These are phyloP conservation scores for Ophiocordyceps unilateralis DNA, from an alignment of 2,329 filamentous ascomycete genomes.

Conservation along the genomic window DNA sequence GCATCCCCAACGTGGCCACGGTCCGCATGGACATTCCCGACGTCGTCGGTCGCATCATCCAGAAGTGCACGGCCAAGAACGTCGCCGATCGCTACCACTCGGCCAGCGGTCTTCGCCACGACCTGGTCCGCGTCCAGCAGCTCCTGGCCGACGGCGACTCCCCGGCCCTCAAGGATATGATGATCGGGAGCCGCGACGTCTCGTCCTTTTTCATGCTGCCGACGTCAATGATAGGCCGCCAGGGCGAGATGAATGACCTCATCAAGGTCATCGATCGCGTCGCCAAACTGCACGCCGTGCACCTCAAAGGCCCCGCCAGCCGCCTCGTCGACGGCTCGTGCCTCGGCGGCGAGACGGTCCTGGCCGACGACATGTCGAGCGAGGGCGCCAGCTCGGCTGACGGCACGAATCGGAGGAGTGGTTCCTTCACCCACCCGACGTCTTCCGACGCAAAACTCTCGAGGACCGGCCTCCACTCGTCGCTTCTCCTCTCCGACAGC, in stretches of 20 bases:
- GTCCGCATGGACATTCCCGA: constrained; percentile 73
- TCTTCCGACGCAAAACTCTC: constrained; percentile 22
- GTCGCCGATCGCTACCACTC: constrained; percentile 82
- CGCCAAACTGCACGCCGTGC: constrained; percentile 42
- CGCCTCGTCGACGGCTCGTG: constrained; percentile 36
- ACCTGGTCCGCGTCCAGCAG: constrained; percentile 57
- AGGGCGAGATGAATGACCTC: constrained; percentile 53
- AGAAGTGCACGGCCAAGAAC: constrained; percentile 82
- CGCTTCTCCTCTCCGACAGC: constrained; percentile 21
- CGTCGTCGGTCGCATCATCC: constrained; percentile 63
- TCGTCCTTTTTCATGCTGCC: constrained; percentile 87
- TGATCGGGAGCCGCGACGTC: constrained; percentile 68
- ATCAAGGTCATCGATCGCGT: constrained; percentile 62
- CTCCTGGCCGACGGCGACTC: constrained; percentile 61
- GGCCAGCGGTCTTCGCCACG: constrained; percentile 68
- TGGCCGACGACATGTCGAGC: constrained; percentile 36
- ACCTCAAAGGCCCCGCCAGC: constrained; percentile 21
- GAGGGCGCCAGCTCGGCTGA: constrained; percentile 42
- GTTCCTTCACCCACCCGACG: constrained; percentile 28
- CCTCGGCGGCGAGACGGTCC: constrained; percentile 31
- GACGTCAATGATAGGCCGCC: constrained; percentile 61
- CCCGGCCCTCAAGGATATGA: constrained; percentile 52
- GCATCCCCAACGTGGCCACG: constrained; percentile 59
- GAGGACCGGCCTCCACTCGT: constrained; percentile 22
- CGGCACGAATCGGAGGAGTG: constrained; percentile 29